Base-by-base conservation (phyloP, 2,329 filamentous ascomycete species). In the Fusarium brachygibbosum region DNA sequence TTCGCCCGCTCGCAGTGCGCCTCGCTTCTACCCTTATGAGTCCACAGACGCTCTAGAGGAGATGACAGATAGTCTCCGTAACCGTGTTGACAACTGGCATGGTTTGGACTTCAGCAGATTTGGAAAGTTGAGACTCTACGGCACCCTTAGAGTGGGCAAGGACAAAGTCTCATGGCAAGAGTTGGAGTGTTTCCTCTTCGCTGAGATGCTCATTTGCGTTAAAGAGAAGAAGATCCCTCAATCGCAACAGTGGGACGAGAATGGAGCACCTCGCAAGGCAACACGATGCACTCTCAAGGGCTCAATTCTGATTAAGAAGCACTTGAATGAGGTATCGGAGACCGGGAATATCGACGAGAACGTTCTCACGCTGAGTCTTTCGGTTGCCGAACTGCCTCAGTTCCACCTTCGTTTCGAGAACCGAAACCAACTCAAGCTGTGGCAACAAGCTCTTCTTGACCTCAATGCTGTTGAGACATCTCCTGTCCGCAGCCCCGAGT, bases 161-260 rank as follows among this genome's bases (percentile, higher is more conserved):
- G 96, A 99, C 79, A 94, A 94, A 71, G 87, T 95, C 69, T 94
- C 94, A 9, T 99, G 96, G 96, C 96, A 99, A 82, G 96, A 98
- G 78, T 82, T 99, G 57, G 94, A 99, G 79, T 99, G 96, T 79
- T 99, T 93, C 78, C 86, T 99, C 31, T 99, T 99, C 77, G 93
- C 92, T 6, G 96, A 99, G 82, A 99, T 99, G 96, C 91, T 99
- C 74, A 99, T 99, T 70, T 99, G 96, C 77, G 94, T 99, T 65
- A 99, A 98, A 81, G 96, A 98, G 81, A 98, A 98, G 87, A 97
- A 94, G 82, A 80, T 85, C 71, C 84, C 38, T 4, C 77, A 80
- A 25, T 65, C 86, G 38, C 86, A 88, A 52, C 88, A 92, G 69
- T 94, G 92, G 87, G 91, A 89, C 51, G 88, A 88, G 54, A 82